Conservation (phyloP, 495 filamentous ascomycete species). For the Hamigera avellanea region DNA sequence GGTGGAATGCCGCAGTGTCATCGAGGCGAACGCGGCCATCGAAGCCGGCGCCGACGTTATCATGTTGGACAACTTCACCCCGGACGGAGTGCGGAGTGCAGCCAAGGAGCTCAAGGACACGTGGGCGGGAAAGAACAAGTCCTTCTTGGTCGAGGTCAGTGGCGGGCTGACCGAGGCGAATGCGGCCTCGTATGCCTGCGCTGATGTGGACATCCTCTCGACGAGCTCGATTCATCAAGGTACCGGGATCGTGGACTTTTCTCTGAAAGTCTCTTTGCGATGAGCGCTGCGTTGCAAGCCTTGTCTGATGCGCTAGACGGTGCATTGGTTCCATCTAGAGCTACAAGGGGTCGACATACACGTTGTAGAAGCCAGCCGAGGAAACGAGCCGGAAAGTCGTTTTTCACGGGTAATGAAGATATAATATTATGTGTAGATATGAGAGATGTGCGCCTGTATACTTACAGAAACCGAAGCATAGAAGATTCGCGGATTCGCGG, state of each 20-base stretch:
- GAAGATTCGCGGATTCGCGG: too few relatives aligned
- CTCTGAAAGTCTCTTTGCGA: constrained; percentile 65
- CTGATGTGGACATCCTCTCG: constrained; percentile 88
- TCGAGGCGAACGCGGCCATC: constrained; percentile 84
- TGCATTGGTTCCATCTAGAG: too few relatives aligned
- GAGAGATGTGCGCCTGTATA: too few relatives aligned
- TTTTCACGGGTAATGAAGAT: too few relatives aligned
- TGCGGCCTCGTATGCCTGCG: constrained; percentile 65
- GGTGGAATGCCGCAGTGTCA: constrained; percentile 82
- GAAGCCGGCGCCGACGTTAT: constrained; percentile 84
- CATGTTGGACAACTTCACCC: constrained; percentile 92
- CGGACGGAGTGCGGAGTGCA: constrained; percentile 59
- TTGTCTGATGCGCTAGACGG: too few relatives aligned
- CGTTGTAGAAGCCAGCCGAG: too few relatives aligned
- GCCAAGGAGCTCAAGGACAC: constrained; percentile 61
- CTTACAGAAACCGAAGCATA: too few relatives aligned
- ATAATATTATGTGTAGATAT: too few relatives aligned
- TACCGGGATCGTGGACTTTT: constrained; percentile 85
- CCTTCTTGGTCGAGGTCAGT: constrained; percentile 80
- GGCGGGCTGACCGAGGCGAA: constrained; percentile 83
- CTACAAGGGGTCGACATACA: too few relatives aligned
- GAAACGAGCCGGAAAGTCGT: too few relatives aligned
- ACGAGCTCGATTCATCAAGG: constrained; percentile 97
- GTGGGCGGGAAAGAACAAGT: constrained; percentile 50
- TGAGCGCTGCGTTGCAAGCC: constrained; percentile 2